These are phyloP conservation scores for Alloteropsis semialata DNA, from an alignment of 176 grass and related monocot species.

Conservation along the genomic window DNA sequence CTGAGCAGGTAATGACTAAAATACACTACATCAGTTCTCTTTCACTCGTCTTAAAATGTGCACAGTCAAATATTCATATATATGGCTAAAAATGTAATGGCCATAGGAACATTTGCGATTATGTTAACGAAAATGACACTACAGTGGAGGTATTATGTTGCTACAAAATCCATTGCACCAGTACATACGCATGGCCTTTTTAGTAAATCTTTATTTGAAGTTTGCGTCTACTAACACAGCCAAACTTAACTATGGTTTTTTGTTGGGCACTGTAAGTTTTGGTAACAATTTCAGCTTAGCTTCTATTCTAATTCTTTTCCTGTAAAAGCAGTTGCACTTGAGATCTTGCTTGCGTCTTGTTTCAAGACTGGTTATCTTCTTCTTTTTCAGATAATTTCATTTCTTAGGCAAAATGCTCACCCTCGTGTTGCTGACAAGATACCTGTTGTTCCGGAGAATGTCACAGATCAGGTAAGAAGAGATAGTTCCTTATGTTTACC, in stretches of 20 bases:
- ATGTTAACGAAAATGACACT: background rate
- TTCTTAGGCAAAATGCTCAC: constrained; percentile 89
- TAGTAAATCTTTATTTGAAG: background rate
- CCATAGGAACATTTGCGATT: background rate
- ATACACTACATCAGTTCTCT: background rate
- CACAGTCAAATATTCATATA: background rate
- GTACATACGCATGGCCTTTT: background rate
- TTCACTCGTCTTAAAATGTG: background rate
- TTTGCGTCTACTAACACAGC: background rate
- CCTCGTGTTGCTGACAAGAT: constrained; percentile 77
- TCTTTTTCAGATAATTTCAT: constrained; percentile 75
- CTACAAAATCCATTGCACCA: background rate
- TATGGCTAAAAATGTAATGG: too few relatives aligned
- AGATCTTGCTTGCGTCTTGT: background rate
- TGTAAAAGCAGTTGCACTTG: background rate
- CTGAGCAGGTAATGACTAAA: constrained; percentile 63
- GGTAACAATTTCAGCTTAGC: background rate
- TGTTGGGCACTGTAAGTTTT: background rate
- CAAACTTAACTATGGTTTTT: background rate
- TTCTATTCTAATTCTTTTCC: background rate
- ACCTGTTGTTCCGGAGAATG: constrained; percentile 72
- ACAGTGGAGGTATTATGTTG: background rate
- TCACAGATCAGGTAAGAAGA: constrained; percentile 70
- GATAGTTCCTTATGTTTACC: background rate
- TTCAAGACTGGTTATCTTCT: background rate